These are phyloP conservation scores for Tremella fuciformis DNA, from an alignment of 768 basidiomycete species.

Conservation along the genomic window DNA sequence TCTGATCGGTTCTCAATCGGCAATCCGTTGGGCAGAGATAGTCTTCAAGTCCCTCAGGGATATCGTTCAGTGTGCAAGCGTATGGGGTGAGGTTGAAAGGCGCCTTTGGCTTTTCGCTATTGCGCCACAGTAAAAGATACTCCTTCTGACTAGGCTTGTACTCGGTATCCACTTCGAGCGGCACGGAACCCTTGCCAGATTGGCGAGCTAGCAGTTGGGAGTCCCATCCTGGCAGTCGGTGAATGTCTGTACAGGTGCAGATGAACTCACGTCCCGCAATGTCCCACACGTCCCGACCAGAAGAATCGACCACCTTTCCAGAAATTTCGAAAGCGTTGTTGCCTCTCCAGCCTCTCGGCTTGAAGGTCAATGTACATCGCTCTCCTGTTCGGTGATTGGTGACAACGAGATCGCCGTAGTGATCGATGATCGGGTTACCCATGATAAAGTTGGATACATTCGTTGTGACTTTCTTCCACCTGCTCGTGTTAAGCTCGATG, in stretches of 20 bases:
- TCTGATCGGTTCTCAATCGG: conserved; percentile 83
- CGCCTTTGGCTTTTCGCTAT: conserved; percentile 73
- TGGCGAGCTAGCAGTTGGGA: conserved; percentile 84
- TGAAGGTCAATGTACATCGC: conserved; percentile 84
- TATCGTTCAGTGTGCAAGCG: conserved; percentile 87
- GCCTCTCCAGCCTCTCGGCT: conserved; percentile 91
- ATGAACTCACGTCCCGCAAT: conserved; percentile 69
- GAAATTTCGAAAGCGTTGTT: conserved; percentile 90
- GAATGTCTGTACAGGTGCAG: no score
- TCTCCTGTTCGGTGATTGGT: conserved; percentile 87
- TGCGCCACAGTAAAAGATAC: conserved; percentile 86
- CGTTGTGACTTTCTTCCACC: conserved; percentile 49
- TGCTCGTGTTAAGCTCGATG: conserved; percentile 14
- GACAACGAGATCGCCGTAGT: conserved; percentile 92
- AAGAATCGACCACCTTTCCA: conserved; percentile 69
- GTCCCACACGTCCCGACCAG: conserved; percentile 70
- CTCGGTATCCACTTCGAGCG: conserved; percentile 35
- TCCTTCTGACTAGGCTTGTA: conserved; percentile 56
- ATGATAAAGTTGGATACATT: conserved; percentile 83
- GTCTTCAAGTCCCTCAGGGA: conserved; percentile 66
- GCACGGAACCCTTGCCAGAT: conserved; percentile 57
- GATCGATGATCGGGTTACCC: conserved; percentile 81
- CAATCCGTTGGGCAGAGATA: conserved; percentile 88
- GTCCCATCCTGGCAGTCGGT: conserved; percentile 62
- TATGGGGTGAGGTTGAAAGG: conserved; percentile 96